Base-by-base conservation (phyloP, 2,329 filamentous ascomycete species). In the Aspergillus sp. region DNA sequence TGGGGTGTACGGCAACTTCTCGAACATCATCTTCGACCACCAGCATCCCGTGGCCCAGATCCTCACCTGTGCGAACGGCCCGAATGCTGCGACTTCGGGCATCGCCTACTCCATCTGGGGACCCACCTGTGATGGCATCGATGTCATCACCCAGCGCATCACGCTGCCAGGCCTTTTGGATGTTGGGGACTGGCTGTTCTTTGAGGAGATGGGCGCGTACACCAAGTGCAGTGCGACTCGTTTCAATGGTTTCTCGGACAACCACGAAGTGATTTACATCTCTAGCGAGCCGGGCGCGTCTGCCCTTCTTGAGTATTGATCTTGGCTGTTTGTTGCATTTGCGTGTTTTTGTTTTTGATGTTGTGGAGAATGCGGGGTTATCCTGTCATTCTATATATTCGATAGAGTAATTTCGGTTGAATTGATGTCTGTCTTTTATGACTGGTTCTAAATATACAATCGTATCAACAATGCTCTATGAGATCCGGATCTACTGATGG, bases 21-120 rank as follows among this genome's bases (percentile, higher is more conserved):
- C 91, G 61, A 95, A 91, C 84, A 97, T 97, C 81, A 96, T 97
- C 80, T 99, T 97, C 71, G 94, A 97, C 69, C 94, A 97, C 75
- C 94, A 99, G 80, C 84, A 95, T 65, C 94, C 94, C 1, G 76
- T 88, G 43, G 90, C 93, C 51, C 89, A 88, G 74, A 83, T 97
- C 53, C 80, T 99, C 50, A 87, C 85, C 60, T 78, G 81, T 78
- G 81, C 55, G 73, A 80, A 57, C 52, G 76, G 59, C 66, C 76
- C 63, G 77, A 64, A 61, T 52, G 61, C 64, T 64, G 58, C 64
- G 57, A 57, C 58, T 59, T 63, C 59, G 53, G 77, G 82, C 34
- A 81, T 87, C 58, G 88, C 95, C 69, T 97, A 99, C 76, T 97
- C 91, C 19, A 88, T 99, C 75, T 99, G 94, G 93, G 94, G 94